These are phyloP conservation scores for Xanthoparmelia taractica DNA, from an alignment of 495 filamentous ascomycete species.

Conservation along the genomic window DNA sequence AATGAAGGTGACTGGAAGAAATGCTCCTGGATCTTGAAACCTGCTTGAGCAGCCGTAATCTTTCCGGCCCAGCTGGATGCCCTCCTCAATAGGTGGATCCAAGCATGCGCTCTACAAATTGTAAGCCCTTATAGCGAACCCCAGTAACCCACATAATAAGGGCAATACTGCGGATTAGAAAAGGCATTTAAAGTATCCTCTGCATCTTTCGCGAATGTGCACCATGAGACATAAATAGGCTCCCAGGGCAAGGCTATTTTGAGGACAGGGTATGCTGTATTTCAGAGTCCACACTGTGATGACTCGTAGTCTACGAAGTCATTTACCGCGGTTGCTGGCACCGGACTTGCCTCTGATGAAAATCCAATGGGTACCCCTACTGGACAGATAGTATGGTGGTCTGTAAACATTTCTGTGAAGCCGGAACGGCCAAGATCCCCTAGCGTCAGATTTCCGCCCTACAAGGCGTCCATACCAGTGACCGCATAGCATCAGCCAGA, in stretches of 20 bases:
- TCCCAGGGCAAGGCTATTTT: slow-evolving; percentile 10
- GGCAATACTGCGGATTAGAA: slow-evolving; percentile 12
- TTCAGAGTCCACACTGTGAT: background rate
- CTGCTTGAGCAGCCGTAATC: background rate
- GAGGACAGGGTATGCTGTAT: slow-evolving; percentile 1
- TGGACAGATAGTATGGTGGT: no score
- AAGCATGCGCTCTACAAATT: background rate
- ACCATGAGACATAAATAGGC: slow-evolving; percentile 10
- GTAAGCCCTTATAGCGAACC: slow-evolving; percentile 18
- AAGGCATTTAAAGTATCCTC: slow-evolving; percentile 4
- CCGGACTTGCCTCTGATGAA: no score
- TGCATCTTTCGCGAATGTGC: slow-evolving; percentile 16
- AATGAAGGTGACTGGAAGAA: background rate
- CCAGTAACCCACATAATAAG: slow-evolving; percentile 4
- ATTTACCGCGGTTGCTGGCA: background rate
- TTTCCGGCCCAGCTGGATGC: background rate
- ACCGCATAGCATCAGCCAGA: background rate
- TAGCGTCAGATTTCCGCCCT: background rate
- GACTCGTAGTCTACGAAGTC: slow-evolving; percentile 13
- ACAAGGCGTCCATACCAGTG: background rate
- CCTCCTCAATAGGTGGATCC: background rate
- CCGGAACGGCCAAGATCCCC: background rate
- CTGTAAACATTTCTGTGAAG: no score
- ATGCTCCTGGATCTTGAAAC: background rate
- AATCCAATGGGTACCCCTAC: no score